Percentiles rank a stretch among this genome's conserved stretches.
phyloP scores from a whole-genome alignment of 768 basidiomycete genomes.

The Suillus alpinus region DNA sequence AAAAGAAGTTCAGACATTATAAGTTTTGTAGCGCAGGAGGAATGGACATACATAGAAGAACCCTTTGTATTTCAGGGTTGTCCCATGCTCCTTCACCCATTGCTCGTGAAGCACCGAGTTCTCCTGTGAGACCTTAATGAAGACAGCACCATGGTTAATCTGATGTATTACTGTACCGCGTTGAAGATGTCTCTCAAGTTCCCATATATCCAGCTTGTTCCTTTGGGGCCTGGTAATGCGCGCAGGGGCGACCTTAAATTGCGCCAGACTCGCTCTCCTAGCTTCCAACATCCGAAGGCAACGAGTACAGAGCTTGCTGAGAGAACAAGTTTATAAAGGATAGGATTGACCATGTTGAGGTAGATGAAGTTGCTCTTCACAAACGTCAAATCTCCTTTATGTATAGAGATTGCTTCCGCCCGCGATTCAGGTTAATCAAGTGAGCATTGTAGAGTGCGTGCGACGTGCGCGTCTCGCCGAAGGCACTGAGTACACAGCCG shows the following conservation, averaged over 20 bases:
- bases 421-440: neutral
- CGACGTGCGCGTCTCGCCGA: neutral
- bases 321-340: conserved; percentile 3
- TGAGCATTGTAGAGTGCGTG: neutral
- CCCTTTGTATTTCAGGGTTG: conserved; percentile 41
- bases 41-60: conserved; percentile 42
- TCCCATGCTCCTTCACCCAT: conserved; percentile 50
- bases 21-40: neutral
- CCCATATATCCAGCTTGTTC: conserved; percentile 44
- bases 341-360: neutral
- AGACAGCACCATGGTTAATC: neutral
- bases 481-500: neutral
- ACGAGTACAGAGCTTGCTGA: conserved; percentile 12
- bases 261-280: conserved; percentile 27
- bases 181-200: conserved; percentile 44
- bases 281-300: conserved; percentile 31
- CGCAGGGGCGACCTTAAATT: conserved; percentile 41
- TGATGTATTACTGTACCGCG: conserved; percentile 28
- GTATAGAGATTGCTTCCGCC: neutral
- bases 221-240: conserved; percentile 51
- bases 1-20: neutral
- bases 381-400: neutral
- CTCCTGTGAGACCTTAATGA: conserved; percentile 14
- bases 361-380: neutral
- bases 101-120: conserved; percentile 32